These are phyloP conservation scores for Alternaria brassicae DNA, from an alignment of 2,329 filamentous ascomycete genomes.

Conservation along the genomic window DNA sequence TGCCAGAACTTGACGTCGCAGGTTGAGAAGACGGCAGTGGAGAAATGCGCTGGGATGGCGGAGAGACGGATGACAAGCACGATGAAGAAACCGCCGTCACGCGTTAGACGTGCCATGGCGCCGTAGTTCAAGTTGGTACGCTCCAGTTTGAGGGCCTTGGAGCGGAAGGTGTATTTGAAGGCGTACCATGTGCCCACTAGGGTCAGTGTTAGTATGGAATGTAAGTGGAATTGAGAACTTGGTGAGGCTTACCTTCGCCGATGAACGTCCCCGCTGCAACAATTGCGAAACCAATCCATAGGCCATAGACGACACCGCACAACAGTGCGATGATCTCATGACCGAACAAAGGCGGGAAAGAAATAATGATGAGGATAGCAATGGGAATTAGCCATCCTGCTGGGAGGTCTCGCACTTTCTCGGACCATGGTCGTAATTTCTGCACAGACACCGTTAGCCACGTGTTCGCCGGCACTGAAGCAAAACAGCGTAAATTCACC, in stretches of 20 bases:
- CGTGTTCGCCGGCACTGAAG: neutral
- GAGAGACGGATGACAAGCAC: slow-evolving; percentile 46
- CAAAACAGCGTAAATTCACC: slow-evolving; percentile 21
- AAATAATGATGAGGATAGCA: slow-evolving; percentile 44
- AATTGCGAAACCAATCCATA: slow-evolving; percentile 46
- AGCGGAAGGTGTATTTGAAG: slow-evolving; percentile 43
- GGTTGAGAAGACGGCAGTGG: slow-evolving; percentile 46
- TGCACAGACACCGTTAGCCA: slow-evolving; percentile 22
- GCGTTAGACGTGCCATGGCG: slow-evolving; percentile 44
- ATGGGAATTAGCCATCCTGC: slow-evolving; percentile 48
- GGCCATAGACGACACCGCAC: slow-evolving; percentile 46
- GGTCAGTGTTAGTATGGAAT: slow-evolving; percentile 15
- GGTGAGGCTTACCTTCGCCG: slow-evolving; percentile 38
- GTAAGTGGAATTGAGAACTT: neutral
- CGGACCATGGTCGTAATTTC: slow-evolving; percentile 46
- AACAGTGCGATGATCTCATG: slow-evolving; percentile 45
- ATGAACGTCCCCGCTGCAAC: slow-evolving; percentile 46
- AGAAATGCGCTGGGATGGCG: slow-evolving; percentile 47
- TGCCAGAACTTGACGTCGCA: slow-evolving; percentile 49
- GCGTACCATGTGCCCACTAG: slow-evolving; percentile 48
- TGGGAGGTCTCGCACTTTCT: slow-evolving; percentile 44
- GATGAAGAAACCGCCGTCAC: slow-evolving; percentile 46
- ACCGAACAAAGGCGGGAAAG: slow-evolving; percentile 47
- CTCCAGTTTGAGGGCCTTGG: slow-evolving; percentile 42
- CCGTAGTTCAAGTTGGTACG: slow-evolving; percentile 48